phyloP scores from a whole-genome alignment of 345 rosid species.

The Brassica juncea region DNA sequence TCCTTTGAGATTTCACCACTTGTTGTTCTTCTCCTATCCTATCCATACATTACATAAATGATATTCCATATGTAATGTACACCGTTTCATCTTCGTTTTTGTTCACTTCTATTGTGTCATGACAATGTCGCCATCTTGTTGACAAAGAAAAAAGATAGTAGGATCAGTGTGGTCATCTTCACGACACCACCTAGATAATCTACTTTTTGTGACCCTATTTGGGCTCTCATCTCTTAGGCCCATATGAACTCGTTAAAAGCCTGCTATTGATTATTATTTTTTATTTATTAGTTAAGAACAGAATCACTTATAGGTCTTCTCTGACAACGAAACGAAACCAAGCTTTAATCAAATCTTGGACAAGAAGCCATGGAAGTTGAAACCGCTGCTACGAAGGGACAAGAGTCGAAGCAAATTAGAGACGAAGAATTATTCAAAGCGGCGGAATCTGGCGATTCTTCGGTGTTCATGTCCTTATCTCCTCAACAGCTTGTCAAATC shows the following conservation, averaged over 20 bases:
- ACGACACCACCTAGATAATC: background rate
- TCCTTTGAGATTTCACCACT: conserved; percentile 30
- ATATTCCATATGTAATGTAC: background rate
- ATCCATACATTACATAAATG: background rate
- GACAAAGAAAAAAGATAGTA: background rate
- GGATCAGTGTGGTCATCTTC: conserved; percentile 18
- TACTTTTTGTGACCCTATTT: background rate
- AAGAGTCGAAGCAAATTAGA: conserved; percentile 41
- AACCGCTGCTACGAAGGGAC: conserved; percentile 39
- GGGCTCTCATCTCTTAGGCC: background rate
- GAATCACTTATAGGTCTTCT: background rate
- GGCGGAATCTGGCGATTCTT: conserved; percentile 74
- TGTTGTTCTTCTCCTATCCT: background rate
- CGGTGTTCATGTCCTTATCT: conserved; percentile 57
- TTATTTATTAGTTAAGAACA: background rate
- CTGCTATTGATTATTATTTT: no score
- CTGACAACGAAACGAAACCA: background rate
- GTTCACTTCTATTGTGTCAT: conserved; percentile 13
- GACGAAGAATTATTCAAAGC: conserved; percentile 72
- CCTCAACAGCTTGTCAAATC: conserved; percentile 48
- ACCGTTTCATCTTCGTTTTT: background rate
- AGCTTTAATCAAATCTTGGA: background rate
- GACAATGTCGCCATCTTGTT: conserved; percentile 33
- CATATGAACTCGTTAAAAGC: background rate
- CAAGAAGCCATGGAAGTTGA: conserved; percentile 46